These are phyloP conservation scores for Fraxinus albicans DNA, from an alignment of 305 asterid genomes.

Conservation along the genomic window DNA sequence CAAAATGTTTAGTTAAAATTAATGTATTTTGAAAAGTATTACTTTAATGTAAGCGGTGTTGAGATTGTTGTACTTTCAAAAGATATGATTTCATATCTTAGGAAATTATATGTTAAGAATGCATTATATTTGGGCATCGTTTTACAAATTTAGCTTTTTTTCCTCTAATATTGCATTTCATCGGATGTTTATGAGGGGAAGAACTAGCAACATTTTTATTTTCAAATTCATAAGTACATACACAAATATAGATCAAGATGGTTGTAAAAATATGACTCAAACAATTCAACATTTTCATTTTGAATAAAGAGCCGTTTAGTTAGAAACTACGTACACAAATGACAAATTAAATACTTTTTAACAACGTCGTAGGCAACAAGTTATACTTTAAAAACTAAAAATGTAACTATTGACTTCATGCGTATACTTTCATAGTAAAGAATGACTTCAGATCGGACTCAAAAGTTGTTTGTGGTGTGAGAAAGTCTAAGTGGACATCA, in stretches of 20 bases:
- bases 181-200: neutral
- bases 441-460: neutral
- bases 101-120: neutral
- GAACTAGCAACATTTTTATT: too few relatives aligned
- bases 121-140: neutral
- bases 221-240: too few relatives aligned
- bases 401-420: too few relatives aligned
- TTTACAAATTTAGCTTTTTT: neutral
- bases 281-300: too few relatives aligned
- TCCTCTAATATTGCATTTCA: too few relatives aligned
- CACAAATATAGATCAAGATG: too few relatives aligned
- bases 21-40: too few relatives aligned
- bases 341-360: too few relatives aligned
- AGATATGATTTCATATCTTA: conserved; percentile 23
- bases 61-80: conserved; percentile 27
- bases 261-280: too few relatives aligned
- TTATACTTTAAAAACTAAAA: neutral
- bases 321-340: too few relatives aligned
- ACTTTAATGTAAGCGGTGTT: neutral
- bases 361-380: neutral
- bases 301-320: too few relatives aligned
- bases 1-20: too few relatives aligned
- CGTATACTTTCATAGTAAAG: neutral
- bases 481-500: neutral
- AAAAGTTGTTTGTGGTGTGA: neutral